These are phyloP conservation scores for Dittrichia graveolens DNA, from an alignment of 129 eudicot species.

Conservation along the genomic window DNA sequence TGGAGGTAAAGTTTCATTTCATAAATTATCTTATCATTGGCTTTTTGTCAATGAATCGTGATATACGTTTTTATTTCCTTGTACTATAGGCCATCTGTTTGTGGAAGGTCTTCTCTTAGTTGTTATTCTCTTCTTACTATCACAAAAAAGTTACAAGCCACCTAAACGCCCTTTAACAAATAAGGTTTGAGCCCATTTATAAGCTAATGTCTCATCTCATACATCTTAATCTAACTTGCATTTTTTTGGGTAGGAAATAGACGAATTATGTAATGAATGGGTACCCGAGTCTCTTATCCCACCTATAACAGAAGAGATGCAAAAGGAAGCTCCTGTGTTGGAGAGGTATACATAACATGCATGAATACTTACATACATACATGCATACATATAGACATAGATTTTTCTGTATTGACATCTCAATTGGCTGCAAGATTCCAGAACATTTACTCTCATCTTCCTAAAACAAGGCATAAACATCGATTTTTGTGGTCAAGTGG, in stretches of 20 bases:
- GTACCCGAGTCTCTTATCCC: conserved; percentile 92
- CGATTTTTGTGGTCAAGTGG: no score
- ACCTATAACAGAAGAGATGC: conserved; percentile 63
- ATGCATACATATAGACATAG: no score
- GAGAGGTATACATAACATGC: conserved; percentile 59
- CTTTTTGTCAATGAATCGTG: neutral
- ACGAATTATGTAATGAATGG: conserved; percentile 95
- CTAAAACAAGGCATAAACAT: no score
- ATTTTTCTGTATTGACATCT: neutral
- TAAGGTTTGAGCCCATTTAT: conserved; percentile 45
- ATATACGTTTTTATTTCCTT: neutral
- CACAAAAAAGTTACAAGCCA: conserved; percentile 95
- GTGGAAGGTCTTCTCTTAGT: conserved; percentile 88
- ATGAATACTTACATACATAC: neutral
- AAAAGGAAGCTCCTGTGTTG: conserved; percentile 63
- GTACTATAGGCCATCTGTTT: conserved; percentile 76
- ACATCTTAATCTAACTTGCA: neutral
- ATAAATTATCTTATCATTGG: neutral
- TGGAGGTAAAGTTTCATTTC: conserved; percentile 54
- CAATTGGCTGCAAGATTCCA: no score
- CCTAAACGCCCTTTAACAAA: conserved; percentile 84
- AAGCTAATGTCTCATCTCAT: neutral
- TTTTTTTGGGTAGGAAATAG: conserved; percentile 67
- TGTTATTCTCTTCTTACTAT: conserved; percentile 73
- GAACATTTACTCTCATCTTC: no score